Conservation (phyloP, 768 basidiomycete genomes). For the Boletus sp. region DNA sequence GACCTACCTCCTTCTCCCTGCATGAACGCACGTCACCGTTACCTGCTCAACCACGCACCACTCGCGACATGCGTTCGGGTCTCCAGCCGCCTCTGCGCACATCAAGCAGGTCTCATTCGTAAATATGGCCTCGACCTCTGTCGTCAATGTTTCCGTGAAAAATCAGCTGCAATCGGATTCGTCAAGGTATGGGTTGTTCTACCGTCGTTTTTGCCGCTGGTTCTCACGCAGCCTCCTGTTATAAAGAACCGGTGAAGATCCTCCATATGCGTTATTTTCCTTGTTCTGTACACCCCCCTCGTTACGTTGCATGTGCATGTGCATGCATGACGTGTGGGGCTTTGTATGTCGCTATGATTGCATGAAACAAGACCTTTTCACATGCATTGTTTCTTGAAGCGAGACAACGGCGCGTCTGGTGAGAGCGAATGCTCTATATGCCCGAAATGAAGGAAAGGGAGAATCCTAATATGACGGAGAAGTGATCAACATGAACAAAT, state of each 20-base stretch:
- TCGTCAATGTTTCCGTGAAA: slow-evolving; percentile 98
- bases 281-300: not conserved
- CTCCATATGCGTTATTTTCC: not conserved
- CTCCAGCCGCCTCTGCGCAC: slow-evolving; percentile 87
- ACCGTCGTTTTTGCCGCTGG: not conserved
- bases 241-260: slow-evolving; percentile 45
- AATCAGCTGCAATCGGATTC: slow-evolving; percentile 90
- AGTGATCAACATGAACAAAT: not conserved
- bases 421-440: not conserved
- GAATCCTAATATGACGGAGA: not conserved
- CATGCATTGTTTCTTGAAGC: not conserved
- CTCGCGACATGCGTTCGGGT: not conserved
- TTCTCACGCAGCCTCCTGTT: not conserved
- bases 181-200: slow-evolving; percentile 67
- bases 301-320: not conserved
- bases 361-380: slow-evolving; percentile 17
- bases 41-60: too few relatives aligned
- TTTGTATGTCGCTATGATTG: slow-evolving; percentile 22
- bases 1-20: not conserved
- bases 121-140: slow-evolving; percentile 97
- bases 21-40: not conserved
- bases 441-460: not conserved
- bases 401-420: not conserved
- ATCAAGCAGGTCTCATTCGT: slow-evolving; percentile 97
- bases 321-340: not conserved